Conservation (phyloP, 1,139 yeast genomes). For the Blastobotrys buckinghamii region DNA sequence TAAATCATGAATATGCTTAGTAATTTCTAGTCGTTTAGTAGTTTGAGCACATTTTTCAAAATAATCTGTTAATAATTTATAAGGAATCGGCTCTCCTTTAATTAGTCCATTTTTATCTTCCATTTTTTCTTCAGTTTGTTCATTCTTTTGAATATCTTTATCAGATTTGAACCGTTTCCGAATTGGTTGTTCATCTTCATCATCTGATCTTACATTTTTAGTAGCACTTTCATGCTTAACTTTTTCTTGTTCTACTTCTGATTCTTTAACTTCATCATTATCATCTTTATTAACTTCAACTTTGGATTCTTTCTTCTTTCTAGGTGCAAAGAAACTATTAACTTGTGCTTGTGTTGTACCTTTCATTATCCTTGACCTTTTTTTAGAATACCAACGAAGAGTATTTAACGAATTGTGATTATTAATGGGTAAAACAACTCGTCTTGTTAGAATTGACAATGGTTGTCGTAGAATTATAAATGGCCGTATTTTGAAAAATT, state of each 20-base stretch:
- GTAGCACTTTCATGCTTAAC: not conserved
- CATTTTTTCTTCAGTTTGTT: not conserved
- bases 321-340: conserved; percentile 2
- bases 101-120: not conserved
- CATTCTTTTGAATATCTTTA: not conserved
- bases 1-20: conserved; percentile 65
- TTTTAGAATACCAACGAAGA: too few relatives aligned
- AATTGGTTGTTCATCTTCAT: not conserved
- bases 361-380: too few relatives aligned
- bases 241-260: not conserved
- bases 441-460: too few relatives aligned
- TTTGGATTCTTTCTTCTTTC: not conserved
- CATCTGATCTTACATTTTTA: not conserved
- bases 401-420: too few relatives aligned
- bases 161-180: not conserved
- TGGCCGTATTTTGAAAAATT: too few relatives aligned
- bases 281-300: not conserved
- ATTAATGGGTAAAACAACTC: too few relatives aligned
- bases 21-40: conserved; percentile 75
- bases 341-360: conserved; percentile 3
- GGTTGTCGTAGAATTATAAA: too few relatives aligned
- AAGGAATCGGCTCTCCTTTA: conserved; percentile 56
- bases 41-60: conserved; percentile 75
- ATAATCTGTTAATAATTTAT: conserved; percentile 56
- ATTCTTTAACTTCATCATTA: not conserved